Percentiles rank a stretch among this genome's conserved stretches.
These are phyloP conservation scores for Microcos paniculata DNA, from an alignment of 345 rosid species.

Conservation along the genomic window DNA sequence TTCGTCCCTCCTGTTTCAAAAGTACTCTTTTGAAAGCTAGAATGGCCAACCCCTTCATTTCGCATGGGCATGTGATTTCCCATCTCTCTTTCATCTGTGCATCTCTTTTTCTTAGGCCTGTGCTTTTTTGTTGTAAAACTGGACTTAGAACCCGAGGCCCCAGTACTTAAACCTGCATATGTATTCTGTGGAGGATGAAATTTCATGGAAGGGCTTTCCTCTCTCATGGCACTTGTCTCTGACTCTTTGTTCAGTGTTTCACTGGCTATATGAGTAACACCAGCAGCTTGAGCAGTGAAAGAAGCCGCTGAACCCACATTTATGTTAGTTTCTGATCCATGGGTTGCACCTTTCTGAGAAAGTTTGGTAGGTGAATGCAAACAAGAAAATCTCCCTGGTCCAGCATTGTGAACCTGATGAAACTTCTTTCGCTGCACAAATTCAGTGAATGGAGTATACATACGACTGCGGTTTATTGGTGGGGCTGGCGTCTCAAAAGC, in stretches of 20 bases:
- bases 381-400: slow-evolving; percentile 12
- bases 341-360: slow-evolving; percentile 16
- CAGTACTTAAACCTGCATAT: slow-evolving; percentile 12
- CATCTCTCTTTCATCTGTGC: slow-evolving; percentile 6
- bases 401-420: background rate
- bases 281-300: slow-evolving; percentile 19
- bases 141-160: slow-evolving; percentile 9
- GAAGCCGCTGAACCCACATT: slow-evolving; percentile 13
- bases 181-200: slow-evolving; percentile 22
- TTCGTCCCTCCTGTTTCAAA: slow-evolving; percentile 12
- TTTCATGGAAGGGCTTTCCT: slow-evolving; percentile 15
- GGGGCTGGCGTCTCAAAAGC: slow-evolving; percentile 43
- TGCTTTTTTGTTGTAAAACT: slow-evolving; percentile 19
- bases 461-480: slow-evolving; percentile 22
- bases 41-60: slow-evolving; percentile 11
- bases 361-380: background rate
- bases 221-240: slow-evolving; percentile 3
- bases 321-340: slow-evolving; percentile 15
- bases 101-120: slow-evolving; percentile 33
- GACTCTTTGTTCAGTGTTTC: slow-evolving; percentile 23
- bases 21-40: slow-evolving; percentile 10
- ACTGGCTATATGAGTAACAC: slow-evolving; percentile 1
- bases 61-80: slow-evolving; percentile 13
- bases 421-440: slow-evolving; percentile 15
- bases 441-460: slow-evolving; percentile 9